A percentile compares a stretch with the other conserved stretches of the same genome.
These are phyloP conservation scores for Penicillium sp. DNA, from an alignment of 2,329 filamentous ascomycete species.

Conservation along the genomic window DNA sequence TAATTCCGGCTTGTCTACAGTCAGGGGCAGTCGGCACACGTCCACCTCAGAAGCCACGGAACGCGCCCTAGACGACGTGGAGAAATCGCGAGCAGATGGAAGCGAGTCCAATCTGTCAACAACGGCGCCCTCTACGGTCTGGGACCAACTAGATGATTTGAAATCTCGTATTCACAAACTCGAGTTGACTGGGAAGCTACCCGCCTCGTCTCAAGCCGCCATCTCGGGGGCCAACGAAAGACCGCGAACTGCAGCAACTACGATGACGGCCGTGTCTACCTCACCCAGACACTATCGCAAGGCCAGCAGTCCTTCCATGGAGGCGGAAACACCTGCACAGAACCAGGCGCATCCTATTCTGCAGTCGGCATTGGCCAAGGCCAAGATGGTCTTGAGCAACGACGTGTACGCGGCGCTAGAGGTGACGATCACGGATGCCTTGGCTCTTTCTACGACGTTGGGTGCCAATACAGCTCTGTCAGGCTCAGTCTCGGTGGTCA, in stretches of 20 bases:
- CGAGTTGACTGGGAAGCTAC: constrained; percentile 84
- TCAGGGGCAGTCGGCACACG: constrained; percentile 37
- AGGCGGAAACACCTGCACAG: constrained; percentile 39
- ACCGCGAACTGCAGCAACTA: constrained; percentile 86
- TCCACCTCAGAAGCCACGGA: constrained; percentile 38
- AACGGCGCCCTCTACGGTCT: constrained; percentile 86
- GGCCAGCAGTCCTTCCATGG: constrained; percentile 40
- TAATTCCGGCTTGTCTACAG: constrained; percentile 35
- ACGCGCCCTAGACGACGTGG: constrained; percentile 32
- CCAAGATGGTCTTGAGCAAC: constrained; percentile 66
- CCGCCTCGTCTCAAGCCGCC: constrained; percentile 76
- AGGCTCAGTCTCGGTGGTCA: constrained; percentile 35
- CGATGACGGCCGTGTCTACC: constrained; percentile 83
- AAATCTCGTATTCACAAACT: constrained; percentile 90
- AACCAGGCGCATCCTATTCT: constrained; percentile 73
- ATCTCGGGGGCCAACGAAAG: constrained; percentile 77
- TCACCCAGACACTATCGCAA: constrained; percentile 75
- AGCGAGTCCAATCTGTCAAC: constrained; percentile 88
- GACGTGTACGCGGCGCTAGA: constrained; percentile 80
- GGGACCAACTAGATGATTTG: constrained; percentile 95
- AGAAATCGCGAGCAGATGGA: constrained; percentile 54
- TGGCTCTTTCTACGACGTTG: constrained; percentile 76
- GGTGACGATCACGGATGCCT: constrained; percentile 75
- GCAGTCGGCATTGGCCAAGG: constrained; percentile 76
- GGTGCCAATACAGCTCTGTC: constrained; percentile 67